Evolutionary conservation across 441 rosid species (phyloP).

Genomic region (Arabidopsis hybrid): DNA sequence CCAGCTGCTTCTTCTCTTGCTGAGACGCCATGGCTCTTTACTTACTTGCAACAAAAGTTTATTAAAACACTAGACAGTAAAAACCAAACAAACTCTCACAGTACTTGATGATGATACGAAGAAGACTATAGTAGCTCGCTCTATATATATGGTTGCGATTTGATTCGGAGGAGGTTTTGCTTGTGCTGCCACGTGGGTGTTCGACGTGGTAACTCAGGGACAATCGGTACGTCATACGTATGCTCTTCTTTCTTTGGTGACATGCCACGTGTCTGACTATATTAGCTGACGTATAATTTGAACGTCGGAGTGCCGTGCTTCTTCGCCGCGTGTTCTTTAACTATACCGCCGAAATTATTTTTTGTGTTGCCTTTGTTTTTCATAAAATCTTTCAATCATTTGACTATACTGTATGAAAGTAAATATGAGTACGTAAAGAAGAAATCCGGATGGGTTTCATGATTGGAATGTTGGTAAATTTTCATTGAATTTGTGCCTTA

Average conservation of each 20-base stretch:
- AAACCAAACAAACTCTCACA: background rate
- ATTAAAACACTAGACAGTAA: background rate
- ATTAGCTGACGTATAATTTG: slow-evolving; percentile 30
- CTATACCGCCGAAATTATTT: slow-evolving; percentile 1
- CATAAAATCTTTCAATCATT: background rate
- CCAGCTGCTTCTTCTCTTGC: slow-evolving; percentile 51
- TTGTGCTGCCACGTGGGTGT: slow-evolving; percentile 22
- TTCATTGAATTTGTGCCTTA: slow-evolving; percentile 8
- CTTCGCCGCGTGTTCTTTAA: slow-evolving; percentile 35
- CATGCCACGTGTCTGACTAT: slow-evolving; percentile 26
- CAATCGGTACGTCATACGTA: slow-evolving; percentile 44
- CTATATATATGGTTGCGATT: background rate
- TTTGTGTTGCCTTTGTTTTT: background rate
- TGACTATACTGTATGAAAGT: background rate
- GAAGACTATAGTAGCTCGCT: slow-evolving; percentile 12
- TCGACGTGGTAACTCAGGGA: slow-evolving; percentile 25
- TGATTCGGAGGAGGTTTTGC: slow-evolving; percentile 10
- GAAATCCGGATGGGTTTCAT: background rate
- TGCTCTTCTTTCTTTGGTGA: slow-evolving; percentile 19
- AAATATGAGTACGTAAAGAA: background rate
- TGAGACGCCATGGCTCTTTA: slow-evolving; percentile 43
- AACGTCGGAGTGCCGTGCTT: slow-evolving; percentile 21
- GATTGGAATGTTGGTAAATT: background rate
- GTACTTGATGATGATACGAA: slow-evolving; percentile 26
- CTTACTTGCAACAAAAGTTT: background rate